phyloP scores from a whole-genome alignment of 2,329 filamentous ascomycete species.

The Celoporthe dispersa region DNA sequence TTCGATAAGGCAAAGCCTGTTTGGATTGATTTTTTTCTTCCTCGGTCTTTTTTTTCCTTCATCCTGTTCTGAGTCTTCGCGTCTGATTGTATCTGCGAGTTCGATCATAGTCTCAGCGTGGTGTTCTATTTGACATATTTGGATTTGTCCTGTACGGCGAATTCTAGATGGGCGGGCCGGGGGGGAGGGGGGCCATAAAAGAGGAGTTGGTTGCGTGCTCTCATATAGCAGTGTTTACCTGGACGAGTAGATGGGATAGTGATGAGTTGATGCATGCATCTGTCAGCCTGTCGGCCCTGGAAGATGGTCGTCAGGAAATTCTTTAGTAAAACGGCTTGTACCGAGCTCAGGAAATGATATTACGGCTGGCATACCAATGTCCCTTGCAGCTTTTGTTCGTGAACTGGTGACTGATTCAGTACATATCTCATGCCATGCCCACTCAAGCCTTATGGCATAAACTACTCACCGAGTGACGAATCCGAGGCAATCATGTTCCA shows the following conservation, averaged over 20 bases:
- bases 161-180: conserved; percentile 4
- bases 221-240: conserved; percentile 6
- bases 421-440: no score
- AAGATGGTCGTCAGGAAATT: conserved; percentile 13
- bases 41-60: conserved; percentile 21
- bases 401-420: background rate
- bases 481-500: no score
- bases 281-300: conserved; percentile 17
- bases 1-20: conserved; percentile 5
- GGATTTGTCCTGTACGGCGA: conserved; percentile 29
- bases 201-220: background rate
- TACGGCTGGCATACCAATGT: conserved; percentile 20
- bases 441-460: no score
- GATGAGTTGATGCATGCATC: conserved; percentile 18
- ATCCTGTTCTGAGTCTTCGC: conserved; percentile 16
- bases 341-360: conserved; percentile 26
- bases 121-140: conserved; percentile 14
- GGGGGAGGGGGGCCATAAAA: background rate
- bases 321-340: conserved; percentile 4
- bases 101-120: background rate
- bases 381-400: background rate
- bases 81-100: conserved; percentile 25
- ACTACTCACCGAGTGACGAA: no score
- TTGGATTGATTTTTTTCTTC: conserved; percentile 33
- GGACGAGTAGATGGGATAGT: conserved; percentile 12